These are phyloP conservation scores for Globisporangium emineosum DNA, from an alignment of 352 stramenopile species.

Conservation along the genomic window DNA sequence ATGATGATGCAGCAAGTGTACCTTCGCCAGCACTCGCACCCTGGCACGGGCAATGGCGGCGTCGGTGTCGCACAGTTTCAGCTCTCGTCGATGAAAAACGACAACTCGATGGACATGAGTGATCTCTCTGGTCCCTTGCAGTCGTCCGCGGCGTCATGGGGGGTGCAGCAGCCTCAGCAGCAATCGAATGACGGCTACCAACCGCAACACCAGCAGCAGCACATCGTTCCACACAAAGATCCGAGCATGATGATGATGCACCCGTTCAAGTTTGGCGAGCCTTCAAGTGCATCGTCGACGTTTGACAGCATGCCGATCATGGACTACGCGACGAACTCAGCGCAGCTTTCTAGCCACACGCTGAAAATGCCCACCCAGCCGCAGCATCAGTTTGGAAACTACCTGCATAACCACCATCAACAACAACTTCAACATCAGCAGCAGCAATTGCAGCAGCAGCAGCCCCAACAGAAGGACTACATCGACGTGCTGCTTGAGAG, in stretches of 20 bases:
- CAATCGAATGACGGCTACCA: conserved; percentile 13
- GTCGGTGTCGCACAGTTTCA: not conserved
- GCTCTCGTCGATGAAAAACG: conserved; percentile 12
- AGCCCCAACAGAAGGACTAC: conserved; percentile 40
- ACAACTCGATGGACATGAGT: conserved; percentile 21
- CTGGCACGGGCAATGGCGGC: conserved; percentile 1
- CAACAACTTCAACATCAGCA: conserved; percentile 18
- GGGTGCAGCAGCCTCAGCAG: not conserved
- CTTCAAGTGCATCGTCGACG: conserved; percentile 7
- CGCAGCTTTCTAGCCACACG: conserved; percentile 10
- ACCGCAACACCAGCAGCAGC: conserved; percentile 4
- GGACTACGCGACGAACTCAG: conserved; percentile 25
- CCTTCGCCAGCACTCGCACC: conserved; percentile 23
- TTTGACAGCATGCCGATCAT: conserved; percentile 22
- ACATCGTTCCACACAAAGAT: conserved; percentile 5
- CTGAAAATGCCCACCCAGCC: conserved; percentile 27
- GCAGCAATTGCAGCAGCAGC: conserved; percentile 9
- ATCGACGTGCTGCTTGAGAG: conserved; percentile 63
- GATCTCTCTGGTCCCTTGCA: conserved; percentile 16
- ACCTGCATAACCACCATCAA: conserved; percentile 8
- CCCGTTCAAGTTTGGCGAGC: conserved; percentile 32
- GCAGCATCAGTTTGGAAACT: conserved; percentile 3
- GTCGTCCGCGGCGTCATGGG: not conserved
- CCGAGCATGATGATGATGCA: conserved; percentile 26
- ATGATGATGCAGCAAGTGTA: conserved; percentile 27